Conservation (phyloP, 1,139 yeast species). For the Candida neerlandica region DNA sequence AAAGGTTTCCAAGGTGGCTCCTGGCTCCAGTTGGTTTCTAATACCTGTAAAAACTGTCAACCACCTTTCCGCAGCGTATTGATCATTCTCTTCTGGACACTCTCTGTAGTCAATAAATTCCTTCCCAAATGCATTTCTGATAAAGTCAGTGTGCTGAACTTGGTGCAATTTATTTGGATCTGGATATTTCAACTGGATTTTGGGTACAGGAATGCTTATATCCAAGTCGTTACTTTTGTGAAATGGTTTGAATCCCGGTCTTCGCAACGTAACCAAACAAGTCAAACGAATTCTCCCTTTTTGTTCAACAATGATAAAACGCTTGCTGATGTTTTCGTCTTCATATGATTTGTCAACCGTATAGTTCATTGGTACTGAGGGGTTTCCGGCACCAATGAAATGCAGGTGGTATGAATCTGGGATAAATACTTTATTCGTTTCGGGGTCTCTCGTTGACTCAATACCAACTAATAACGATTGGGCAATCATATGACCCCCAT, state of each 20-base stretch:
- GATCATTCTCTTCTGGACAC: constrained; percentile 38
- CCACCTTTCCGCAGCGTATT: constrained; percentile 43
- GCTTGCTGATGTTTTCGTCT: constrained; percentile 26
- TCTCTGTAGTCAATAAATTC: constrained; percentile 37
- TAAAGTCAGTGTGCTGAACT: constrained; percentile 41
- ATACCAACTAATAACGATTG: constrained; percentile 72
- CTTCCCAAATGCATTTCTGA: constrained; percentile 42
- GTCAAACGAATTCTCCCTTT: constrained; percentile 29
- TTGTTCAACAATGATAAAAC: constrained; percentile 34
- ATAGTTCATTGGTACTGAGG: constrained; percentile 53
- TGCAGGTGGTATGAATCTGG: constrained; percentile 46
- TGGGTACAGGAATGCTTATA: constrained; percentile 23
- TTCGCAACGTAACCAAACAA: constrained; percentile 33
- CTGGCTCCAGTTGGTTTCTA: constrained; percentile 23
- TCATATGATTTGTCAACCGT: constrained; percentile 55
- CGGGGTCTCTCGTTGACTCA: constrained; percentile 29
- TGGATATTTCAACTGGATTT: constrained; percentile 27
- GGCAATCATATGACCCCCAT: constrained; percentile 79
- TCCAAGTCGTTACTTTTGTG: constrained; percentile 12
- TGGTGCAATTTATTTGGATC: constrained; percentile 32
- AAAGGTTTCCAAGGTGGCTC: constrained; percentile 14
- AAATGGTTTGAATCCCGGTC: constrained; percentile 18
- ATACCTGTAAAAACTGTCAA: constrained; percentile 44
- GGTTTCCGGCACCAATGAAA: constrained; percentile 51
- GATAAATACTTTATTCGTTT: constrained; percentile 23